Evolutionary conservation across 2,329 filamentous ascomycete species (phyloP), one percentile per base, ranked within the genome.

Genomic region (Gaeumannomyces tritici): DNA sequence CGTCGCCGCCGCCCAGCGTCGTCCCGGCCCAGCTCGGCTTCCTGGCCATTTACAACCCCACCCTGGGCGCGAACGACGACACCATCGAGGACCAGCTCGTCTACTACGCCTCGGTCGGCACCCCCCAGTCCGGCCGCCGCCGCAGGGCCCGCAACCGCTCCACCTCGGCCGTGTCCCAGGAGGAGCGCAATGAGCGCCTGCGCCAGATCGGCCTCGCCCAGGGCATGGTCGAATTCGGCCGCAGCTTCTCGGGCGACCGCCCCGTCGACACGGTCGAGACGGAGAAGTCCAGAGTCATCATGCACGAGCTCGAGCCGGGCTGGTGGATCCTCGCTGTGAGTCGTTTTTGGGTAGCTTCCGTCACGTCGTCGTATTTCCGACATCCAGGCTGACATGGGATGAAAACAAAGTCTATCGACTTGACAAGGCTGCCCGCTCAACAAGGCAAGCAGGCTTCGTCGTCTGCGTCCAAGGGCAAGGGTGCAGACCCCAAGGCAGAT

Each of bases 271-370:
- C 87, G 12, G 88, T 99, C 64, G 95, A 99, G 71, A 98, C 95
- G 1, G 90, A 96, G 69, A 95, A 90, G 77, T 87, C 89, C 60
- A 85, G 93, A 35, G 88, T 97, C 42, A 81, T 98, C 42, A 77
- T 97, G 57, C 86, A 91, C 69, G 92, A 99, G 77, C 76, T 99
- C 66, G 93, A 99, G 73, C 79, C 84, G 21, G 90, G 90, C 33
- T 99, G 95, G 95, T 99, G 96, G 96, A 87, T 98, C 65, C 78
- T 98, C 64, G 93, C 91, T 65, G 92, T 96, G 79, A 71, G 89
- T 77, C 26, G 15, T 55, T 31, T 60, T 28, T 15, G 55, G 57
- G 57, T 47, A 63, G 51, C 13, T 56, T 21, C 26, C 55, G 13
- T 13, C 33, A 35, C 13, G 6, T 18, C 13, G 13, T 31, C 24